Base-by-base conservation (phyloP, 1,284 basidiomycete genomes). In the Apiotrichum brassicae region DNA sequence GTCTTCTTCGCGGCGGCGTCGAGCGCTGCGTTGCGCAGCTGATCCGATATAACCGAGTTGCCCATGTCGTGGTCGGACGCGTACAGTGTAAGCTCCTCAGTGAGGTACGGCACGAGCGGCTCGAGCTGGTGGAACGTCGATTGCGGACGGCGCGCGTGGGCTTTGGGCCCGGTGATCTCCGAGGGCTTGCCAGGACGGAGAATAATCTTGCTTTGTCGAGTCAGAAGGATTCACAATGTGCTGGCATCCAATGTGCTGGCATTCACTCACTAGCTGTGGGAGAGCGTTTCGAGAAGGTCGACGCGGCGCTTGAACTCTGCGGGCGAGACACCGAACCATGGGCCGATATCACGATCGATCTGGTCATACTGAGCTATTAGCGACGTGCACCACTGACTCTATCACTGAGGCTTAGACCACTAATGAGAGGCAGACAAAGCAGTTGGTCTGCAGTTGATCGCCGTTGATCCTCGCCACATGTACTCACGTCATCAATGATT, bases 401-500 rank as follows among this genome's bases (percentile, higher is more conserved):
- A 30, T 30, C n/a, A n/a, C n/a, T n/a, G n/a, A n/a, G n/a, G n/a
- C n/a, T n/a, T n/a, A n/a, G n/a, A n/a, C n/a, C n/a, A n/a, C n/a
- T n/a, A n/a, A n/a, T n/a, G n/a, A n/a, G n/a, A n/a, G n/a, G n/a
- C n/a, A n/a, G n/a, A n/a, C n/a, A n/a, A n/a, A n/a, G n/a, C n/a
- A n/a, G 28, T 14, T 30, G 28, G 28, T 14, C 28, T 8, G 28
- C 9, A 30, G 28, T 14, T 30, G 8, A 41, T 22, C 19, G 6
- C 19, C 22, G 13, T 19, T 14, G 4, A 18, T 23, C 3, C 7
- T 16, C 28, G 9, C 5, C 20, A 35, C 12, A 18, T 30, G 2
- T 6, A 65, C 70, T 58, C 51, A 73, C 70, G 51, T 75, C 72
- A 49, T 75, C 74, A 22, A 73, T 64, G 26, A 75, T 73, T 61